These are phyloP conservation scores for Physcomitrium patens DNA, from an alignment of 225 moss, liverwort and hornwort species.

Conservation along the genomic window DNA sequence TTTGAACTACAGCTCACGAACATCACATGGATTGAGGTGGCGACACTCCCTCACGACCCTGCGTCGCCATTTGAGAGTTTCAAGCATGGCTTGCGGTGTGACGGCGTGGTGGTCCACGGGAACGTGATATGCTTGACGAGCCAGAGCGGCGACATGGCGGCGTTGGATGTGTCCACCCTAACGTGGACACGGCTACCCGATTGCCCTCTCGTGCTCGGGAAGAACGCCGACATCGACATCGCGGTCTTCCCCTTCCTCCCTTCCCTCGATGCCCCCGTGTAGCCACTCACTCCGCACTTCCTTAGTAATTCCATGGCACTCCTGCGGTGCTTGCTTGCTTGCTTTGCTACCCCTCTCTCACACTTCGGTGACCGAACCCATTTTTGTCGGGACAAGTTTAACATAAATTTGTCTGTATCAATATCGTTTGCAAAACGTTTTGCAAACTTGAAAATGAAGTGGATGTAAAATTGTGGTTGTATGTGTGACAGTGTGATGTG, in stretches of 20 bases:
- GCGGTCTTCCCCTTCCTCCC: conserved; percentile 53
- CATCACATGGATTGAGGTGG: conserved; percentile 48
- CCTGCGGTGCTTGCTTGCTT: too few relatives aligned
- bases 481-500: too few relatives aligned
- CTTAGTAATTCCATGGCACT: too few relatives aligned
- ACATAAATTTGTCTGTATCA: too few relatives aligned
- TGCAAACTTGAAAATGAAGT: too few relatives aligned
- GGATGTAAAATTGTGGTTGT: too few relatives aligned
- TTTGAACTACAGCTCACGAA: conserved; percentile 47
- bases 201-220: conserved; percentile 42
- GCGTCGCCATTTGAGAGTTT: conserved; percentile 49
- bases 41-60: conserved; percentile 42
- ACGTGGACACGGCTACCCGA: conserved; percentile 32
- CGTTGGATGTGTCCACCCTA: conserved; percentile 32
- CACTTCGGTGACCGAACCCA: too few relatives aligned
- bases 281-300: too few relatives aligned
- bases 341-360: too few relatives aligned
- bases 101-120: conserved; percentile 51
- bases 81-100: conserved; percentile 54
- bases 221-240: conserved; percentile 39
- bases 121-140: conserved; percentile 53
- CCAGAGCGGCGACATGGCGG: conserved; percentile 47
- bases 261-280: conserved; percentile 46
- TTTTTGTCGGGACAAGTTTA: too few relatives aligned
- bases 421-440: too few relatives aligned